Evolutionary conservation across 176 grass and related monocot species (phyloP).

Genomic region (Ensete ventricosum): DNA sequence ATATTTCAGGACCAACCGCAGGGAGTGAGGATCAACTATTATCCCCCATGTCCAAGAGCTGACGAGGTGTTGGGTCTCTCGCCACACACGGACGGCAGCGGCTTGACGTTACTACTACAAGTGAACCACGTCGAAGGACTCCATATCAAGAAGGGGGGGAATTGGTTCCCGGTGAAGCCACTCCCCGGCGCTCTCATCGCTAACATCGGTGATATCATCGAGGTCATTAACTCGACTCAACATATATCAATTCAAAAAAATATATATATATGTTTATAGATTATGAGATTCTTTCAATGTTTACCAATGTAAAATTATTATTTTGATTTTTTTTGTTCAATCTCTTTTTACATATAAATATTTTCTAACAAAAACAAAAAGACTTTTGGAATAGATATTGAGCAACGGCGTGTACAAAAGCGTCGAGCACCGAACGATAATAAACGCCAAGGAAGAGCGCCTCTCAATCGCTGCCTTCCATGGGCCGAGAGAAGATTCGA

Average conservation of each 20-base stretch:
- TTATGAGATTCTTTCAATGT: no score
- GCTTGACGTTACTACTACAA: constrained; percentile 45
- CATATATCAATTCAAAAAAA: no score
- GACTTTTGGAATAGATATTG: neutral
- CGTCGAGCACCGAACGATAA: neutral
- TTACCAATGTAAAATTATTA: no score
- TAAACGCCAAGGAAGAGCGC: neutral
- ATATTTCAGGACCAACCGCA: constrained; percentile 26
- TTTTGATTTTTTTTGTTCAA: no score
- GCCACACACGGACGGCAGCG: constrained; percentile 50
- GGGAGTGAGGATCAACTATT: constrained; percentile 66
- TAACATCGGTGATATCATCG: constrained; percentile 49
- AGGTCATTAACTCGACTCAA: constrained; percentile 4
- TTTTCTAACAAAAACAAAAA: neutral
- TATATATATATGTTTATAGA: no score
- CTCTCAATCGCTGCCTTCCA: neutral
- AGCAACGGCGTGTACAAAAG: neutral
- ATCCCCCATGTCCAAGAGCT: constrained; percentile 32
- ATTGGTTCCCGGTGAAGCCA: constrained; percentile 43
- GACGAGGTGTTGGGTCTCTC: constrained; percentile 53
- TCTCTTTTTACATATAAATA: no score
- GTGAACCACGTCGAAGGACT: constrained; percentile 47
- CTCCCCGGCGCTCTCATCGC: constrained; percentile 40
- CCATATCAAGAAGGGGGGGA: constrained; percentile 36
- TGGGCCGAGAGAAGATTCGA: neutral